Evolutionary conservation across 169 alveolate species (phyloP), one percentile per base, ranked within the genome.

Genomic region (Ichthyophthirius multifiliis): DNA sequence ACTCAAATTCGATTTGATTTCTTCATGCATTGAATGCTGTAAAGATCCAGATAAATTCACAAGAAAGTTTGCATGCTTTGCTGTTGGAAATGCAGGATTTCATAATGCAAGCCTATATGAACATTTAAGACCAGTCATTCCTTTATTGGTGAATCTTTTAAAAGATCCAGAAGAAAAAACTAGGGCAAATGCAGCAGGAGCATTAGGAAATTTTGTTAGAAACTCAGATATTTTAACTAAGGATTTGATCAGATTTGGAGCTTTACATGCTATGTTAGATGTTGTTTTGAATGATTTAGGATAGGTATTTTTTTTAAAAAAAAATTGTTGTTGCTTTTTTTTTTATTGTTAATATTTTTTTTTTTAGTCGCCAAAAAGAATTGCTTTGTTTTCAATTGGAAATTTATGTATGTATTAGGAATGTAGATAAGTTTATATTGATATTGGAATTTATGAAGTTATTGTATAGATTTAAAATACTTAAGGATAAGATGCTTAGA

Each of bases 101-200:
- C 95, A 94, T 48, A 92, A 92, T 85, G 94, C 86, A 65, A 86
- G 84, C 6, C 83, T 95, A 41, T 95, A 95, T 84, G 96, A 90
- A 41, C 89, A 91, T 41, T 76, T 95, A 48, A 91, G 94, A 84
- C 97, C 96, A 15, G 92, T 93, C 34, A 94, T 95, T 55, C 96
- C 96, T 6, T 43, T 92, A 43, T 83, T 95, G 65, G 96, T 93
- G 1, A 97, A 95, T 16, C 83, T 95, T 46, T 80, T 95, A 62
- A 89, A 86, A 77, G 96, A 94, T 76, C 85, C 87, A 23, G 98
- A 95, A 83, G 98, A 95, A 83, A 95, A 95, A 84, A 94, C 97
- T 0, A 91, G 98, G 88, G 97, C 97, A 0, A 95, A 95, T 86
- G 96, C 97, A 34, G 98, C 98, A 0, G 98, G 98, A 45, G 98